Conservation (phyloP, 176 grass and related monocot species). For the Juncus inflexus region DNA sequence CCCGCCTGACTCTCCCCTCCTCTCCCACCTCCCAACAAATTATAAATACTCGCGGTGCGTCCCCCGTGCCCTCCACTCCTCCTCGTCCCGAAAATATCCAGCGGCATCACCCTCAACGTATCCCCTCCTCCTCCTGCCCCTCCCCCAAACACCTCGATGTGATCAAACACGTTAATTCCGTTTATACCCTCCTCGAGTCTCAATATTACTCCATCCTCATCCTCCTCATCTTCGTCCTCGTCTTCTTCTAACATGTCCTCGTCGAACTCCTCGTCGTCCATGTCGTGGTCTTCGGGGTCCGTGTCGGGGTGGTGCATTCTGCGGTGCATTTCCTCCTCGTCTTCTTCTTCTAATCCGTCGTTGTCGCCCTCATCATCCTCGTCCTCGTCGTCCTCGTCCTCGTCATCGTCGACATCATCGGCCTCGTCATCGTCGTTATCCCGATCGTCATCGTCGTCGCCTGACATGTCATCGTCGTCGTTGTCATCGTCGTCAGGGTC, state of each 20-base stretch:
- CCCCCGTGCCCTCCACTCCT: constrained; percentile 45
- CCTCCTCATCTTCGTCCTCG: constrained; percentile 81
- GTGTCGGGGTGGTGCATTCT: constrained; percentile 79
- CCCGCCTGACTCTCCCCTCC: constrained; percentile 44
- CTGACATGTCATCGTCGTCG: constrained; percentile 65
- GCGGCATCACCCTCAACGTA: constrained; percentile 87
- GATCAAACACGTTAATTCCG: constrained; percentile 99
- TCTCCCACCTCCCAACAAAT: constrained; percentile 75
- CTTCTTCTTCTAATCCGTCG: constrained; percentile 77
- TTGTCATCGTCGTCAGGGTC: constrained; percentile 50
- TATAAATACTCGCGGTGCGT: constrained; percentile 93
- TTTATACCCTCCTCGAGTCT: constrained; percentile 92
- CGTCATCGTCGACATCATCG: constrained; percentile 80
- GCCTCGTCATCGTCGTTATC: constrained; percentile 69
- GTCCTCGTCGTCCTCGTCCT: constrained; percentile 73
- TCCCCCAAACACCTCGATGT: constrained; percentile 88
- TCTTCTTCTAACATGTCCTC: constrained; percentile 94
- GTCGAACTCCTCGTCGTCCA: constrained; percentile 98
- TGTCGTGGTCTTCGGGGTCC: constrained; percentile 94
- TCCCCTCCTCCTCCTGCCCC: constrained; percentile 57
- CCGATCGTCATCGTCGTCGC: constrained; percentile 77
- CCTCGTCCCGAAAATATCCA: constrained; percentile 96
- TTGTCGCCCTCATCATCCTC: constrained; percentile 73
- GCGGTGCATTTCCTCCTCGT: constrained; percentile 77
- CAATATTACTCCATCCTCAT: constrained; percentile 93